A percentile compares a stretch with the other conserved stretches of the same genome.
Evolutionary conservation across 768 basidiomycete genomes (phyloP).

Genomic region (Tylopilus subfusipes): DNA sequence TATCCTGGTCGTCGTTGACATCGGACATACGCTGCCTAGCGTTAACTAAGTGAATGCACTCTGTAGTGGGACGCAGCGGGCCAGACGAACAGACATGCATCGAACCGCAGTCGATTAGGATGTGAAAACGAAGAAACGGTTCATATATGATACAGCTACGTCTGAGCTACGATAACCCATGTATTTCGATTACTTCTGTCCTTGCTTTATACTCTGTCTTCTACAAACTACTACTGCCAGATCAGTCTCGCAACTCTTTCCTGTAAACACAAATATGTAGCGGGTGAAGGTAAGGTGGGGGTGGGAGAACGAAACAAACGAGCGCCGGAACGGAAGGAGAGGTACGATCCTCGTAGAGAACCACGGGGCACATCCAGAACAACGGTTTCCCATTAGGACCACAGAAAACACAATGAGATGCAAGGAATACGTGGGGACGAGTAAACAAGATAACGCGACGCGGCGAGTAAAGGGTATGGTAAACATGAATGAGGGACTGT

Average conservation of each 20-base stretch:
- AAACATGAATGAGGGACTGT: constrained; percentile 23
- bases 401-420: constrained; percentile 21
- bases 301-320: constrained; percentile 11
- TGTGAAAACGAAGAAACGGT: constrained; percentile 4
- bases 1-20: too few relatives aligned
- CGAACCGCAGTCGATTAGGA: too few relatives aligned
- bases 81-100: too few relatives aligned
- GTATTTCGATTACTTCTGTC: constrained; percentile 33
- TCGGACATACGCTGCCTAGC: neutral
- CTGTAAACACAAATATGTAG: constrained; percentile 22
- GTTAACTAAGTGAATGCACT: neutral
- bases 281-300: neutral
- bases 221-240: constrained; percentile 27
- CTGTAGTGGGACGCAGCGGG: neutral
- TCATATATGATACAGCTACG: constrained; percentile 32
- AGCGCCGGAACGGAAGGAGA: neutral
- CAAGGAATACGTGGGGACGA: constrained; percentile 21
- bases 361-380: constrained; percentile 17
- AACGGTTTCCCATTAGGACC: constrained; percentile 19
- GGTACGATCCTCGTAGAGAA: constrained; percentile 16
- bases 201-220: constrained; percentile 23
- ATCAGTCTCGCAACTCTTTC: constrained; percentile 24
- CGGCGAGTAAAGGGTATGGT: constrained; percentile 31
- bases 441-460: constrained; percentile 31
- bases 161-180: constrained; percentile 23